Evolutionary conservation across 2,329 filamentous ascomycete species (phyloP).

Genomic region (Cordyceps farinosa): DNA sequence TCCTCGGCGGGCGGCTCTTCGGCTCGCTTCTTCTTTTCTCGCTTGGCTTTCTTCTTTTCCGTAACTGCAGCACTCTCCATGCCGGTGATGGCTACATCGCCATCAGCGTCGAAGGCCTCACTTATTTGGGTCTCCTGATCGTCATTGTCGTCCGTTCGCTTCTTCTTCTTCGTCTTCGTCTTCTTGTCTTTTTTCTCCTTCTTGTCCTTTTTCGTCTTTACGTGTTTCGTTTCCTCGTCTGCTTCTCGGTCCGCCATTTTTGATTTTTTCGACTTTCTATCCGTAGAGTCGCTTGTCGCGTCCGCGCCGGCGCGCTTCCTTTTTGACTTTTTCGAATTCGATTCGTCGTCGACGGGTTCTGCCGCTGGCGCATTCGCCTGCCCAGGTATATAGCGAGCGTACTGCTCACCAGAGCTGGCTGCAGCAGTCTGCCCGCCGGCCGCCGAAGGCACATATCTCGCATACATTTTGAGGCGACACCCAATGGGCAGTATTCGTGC

Average conservation of each 20-base stretch:
- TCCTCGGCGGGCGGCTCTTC: slow-evolving; percentile 24
- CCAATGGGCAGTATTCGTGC: slow-evolving; percentile 20
- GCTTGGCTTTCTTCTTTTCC: slow-evolving; percentile 23
- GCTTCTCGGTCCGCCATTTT: slow-evolving; percentile 22
- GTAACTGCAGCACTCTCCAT: neutral
- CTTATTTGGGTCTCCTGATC: neutral
- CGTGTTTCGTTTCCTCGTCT: slow-evolving; percentile 20
- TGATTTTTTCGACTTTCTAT: slow-evolving; percentile 25
- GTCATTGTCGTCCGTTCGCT: slow-evolving; percentile 6
- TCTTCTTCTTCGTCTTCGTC: slow-evolving; percentile 20
- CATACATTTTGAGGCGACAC: slow-evolving; percentile 34
- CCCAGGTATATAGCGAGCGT: slow-evolving; percentile 42
- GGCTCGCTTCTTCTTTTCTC: slow-evolving; percentile 33
- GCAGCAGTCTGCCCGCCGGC: slow-evolving; percentile 23
- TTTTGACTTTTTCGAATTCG: slow-evolving; percentile 28
- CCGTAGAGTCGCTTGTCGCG: slow-evolving; percentile 27
- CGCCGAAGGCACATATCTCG: slow-evolving; percentile 40
- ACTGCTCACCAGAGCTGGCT: slow-evolving; percentile 23
- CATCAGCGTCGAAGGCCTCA: neutral
- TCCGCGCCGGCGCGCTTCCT: slow-evolving; percentile 35
- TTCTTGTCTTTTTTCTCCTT: slow-evolving; percentile 22
- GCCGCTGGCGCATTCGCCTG: slow-evolving; percentile 15
- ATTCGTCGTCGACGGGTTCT: slow-evolving; percentile 29
- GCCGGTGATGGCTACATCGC: slow-evolving; percentile 6
- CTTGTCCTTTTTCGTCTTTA: slow-evolving; percentile 30